These are phyloP conservation scores for Coniosporium apollinis DNA, from an alignment of 495 filamentous ascomycete species.

Conservation along the genomic window DNA sequence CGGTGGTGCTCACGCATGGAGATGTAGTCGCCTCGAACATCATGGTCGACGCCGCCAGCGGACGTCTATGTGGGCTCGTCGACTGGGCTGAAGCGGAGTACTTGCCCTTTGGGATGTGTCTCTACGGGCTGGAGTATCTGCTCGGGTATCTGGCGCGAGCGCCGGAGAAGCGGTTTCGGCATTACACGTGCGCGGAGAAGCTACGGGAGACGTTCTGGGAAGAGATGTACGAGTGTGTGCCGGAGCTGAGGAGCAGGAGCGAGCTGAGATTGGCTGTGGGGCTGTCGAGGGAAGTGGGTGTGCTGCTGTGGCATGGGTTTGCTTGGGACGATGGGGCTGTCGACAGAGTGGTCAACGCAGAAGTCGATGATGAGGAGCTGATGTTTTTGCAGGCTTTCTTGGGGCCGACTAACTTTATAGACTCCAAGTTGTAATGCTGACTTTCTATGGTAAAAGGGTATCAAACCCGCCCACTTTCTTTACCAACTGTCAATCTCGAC, in stretches of 20 bases:
- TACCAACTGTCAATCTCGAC: no score
- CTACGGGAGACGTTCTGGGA: slow-evolving; percentile 33
- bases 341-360: slow-evolving; percentile 33
- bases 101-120: slow-evolving; percentile 36
- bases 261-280: slow-evolving; percentile 18
- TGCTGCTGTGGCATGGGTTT: slow-evolving; percentile 42
- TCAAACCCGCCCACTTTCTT: no score
- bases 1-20: slow-evolving; percentile 37
- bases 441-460: no score
- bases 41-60: slow-evolving; percentile 57
- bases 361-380: slow-evolving; percentile 31
- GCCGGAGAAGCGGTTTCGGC: neutral
- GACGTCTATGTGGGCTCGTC: slow-evolving; percentile 36
- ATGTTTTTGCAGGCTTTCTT: slow-evolving; percentile 24
- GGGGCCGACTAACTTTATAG: no score
- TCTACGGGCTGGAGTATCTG: slow-evolving; percentile 40
- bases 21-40: slow-evolving; percentile 42
- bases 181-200: slow-evolving; percentile 19
- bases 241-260: slow-evolving; percentile 16
- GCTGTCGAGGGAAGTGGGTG: slow-evolving; percentile 31
- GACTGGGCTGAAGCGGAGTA: slow-evolving; percentile 46
- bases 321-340: slow-evolving; percentile 40
- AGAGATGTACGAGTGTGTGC: slow-evolving; percentile 21
- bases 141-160: slow-evolving; percentile 24
- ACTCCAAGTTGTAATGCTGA: no score